Percentiles rank a stretch among this genome's conserved stretches.
Conservation (phyloP, 208 protist species). For the Wallacemonas rigidus region DNA sequence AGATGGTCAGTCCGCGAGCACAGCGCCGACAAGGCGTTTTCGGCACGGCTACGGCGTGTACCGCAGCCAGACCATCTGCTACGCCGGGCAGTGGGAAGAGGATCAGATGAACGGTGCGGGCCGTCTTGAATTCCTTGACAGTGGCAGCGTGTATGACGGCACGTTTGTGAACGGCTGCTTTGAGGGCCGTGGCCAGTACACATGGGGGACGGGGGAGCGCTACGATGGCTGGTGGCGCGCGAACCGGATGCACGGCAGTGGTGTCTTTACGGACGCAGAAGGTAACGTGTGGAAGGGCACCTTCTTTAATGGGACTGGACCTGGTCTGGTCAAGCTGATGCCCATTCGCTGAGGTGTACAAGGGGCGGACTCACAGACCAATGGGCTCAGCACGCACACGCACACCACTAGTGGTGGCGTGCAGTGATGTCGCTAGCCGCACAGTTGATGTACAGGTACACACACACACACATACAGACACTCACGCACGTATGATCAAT, state of each 20-base stretch:
- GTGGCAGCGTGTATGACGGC: conserved; percentile 61
- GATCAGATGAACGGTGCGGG: conserved; percentile 88
- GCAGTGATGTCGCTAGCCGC: not conserved
- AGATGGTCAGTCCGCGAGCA: not conserved
- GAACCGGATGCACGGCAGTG: conserved; percentile 88
- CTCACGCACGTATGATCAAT: too few species aligned
- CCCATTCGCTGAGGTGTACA: conserved; percentile 2
- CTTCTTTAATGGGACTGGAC: conserved; percentile 83
- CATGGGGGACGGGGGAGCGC: conserved; percentile 58
- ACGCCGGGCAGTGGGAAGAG: conserved; percentile 82
- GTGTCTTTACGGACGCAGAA: conserved; percentile 76
- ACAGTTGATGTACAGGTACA: too few species aligned
- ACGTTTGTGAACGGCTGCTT: conserved; percentile 66
- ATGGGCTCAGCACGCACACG: too few species aligned
- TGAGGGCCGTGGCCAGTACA: conserved; percentile 74
- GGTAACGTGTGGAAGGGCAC: conserved; percentile 76
- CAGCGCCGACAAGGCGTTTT: conserved; percentile 20
- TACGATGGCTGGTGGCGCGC: conserved; percentile 81
- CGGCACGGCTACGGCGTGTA: conserved; percentile 80
- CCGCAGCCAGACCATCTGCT: conserved; percentile 64
- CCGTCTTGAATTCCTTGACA: conserved; percentile 47
- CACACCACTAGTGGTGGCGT: not conserved
- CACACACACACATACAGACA: too few species aligned
- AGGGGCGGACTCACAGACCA: too few species aligned
- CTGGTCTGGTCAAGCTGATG: conserved; percentile 52